Conservation (phyloP, 176 grass and related monocot genomes). For the Thalia dealbata region DNA sequence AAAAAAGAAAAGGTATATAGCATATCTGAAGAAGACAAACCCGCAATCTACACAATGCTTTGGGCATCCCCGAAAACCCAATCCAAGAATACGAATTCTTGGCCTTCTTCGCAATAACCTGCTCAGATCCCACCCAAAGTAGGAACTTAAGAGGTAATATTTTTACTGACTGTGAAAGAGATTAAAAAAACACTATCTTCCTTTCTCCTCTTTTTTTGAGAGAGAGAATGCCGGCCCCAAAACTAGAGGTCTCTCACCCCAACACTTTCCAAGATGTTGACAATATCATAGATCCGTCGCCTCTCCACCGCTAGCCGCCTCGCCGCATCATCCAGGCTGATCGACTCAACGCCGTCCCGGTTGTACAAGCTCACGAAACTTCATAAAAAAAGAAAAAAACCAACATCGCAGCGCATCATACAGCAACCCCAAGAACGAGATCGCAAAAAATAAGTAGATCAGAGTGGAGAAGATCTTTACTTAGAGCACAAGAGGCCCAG, state of each 20-base stretch:
- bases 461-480: slow-evolving; percentile 22
- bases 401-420: neutral
- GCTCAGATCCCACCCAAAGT: neutral
- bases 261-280: slow-evolving; percentile 88
- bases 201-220: slow-evolving; percentile 1
- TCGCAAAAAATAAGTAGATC: neutral
- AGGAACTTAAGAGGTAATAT: slow-evolving; percentile 5
- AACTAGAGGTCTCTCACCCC: slow-evolving; percentile 47
- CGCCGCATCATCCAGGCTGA: slow-evolving; percentile 72
- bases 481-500: slow-evolving; percentile 83
- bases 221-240: neutral
- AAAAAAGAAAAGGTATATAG: neutral
- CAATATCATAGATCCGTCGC: slow-evolving; percentile 97
- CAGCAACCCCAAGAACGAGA: slow-evolving; percentile 1
- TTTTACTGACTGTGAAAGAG: neutral
- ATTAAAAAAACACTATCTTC: neutral
- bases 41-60: slow-evolving; percentile 58
- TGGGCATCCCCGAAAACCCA: slow-evolving; percentile 60
- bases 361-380: slow-evolving; percentile 84
- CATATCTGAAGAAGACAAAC: slow-evolving; percentile 16
- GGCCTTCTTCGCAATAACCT: slow-evolving; percentile 78
- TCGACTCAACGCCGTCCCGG: slow-evolving; percentile 48
- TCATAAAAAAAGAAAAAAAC: too few species aligned
- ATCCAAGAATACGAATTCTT: slow-evolving; percentile 86
- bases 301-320: slow-evolving; percentile 75